A percentile compares a stretch with the other conserved stretches of the same genome.
phyloP scores from a whole-genome alignment of 176 grass and related monocot species.

The Rhipidocladum racemiflorum region DNA sequence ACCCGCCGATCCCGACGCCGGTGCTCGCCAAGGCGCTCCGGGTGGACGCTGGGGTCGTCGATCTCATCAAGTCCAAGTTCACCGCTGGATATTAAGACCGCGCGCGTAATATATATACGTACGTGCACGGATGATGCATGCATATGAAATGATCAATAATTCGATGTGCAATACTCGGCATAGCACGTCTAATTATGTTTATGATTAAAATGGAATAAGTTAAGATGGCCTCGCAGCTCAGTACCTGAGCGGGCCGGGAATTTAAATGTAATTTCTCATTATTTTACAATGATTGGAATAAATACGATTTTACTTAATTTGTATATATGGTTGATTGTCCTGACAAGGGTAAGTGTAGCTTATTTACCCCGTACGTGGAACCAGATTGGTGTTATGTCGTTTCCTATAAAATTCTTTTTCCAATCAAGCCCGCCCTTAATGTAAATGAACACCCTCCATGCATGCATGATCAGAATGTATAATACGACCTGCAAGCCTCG shows the following conservation, averaged over 20 bases:
- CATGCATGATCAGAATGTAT: no score
- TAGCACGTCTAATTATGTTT: neutral
- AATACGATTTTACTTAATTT: neutral
- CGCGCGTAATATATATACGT: no score
- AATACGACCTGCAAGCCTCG: no score
- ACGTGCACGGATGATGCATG: neutral
- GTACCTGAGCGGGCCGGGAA: neutral
- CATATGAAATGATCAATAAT: neutral
- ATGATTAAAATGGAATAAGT: neutral
- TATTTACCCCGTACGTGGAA: no score
- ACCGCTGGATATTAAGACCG: neutral
- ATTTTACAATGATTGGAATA: neutral
- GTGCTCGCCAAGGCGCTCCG: constrained; percentile 55
- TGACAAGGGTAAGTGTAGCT: no score
- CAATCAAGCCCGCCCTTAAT: no score
- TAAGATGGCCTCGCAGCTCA: neutral
- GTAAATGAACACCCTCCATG: no score
- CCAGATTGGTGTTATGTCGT: no score
- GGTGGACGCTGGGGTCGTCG: constrained; percentile 38
- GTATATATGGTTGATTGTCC: no score
- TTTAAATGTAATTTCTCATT: neutral
- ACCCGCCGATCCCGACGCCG: constrained; percentile 42
- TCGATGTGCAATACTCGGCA: neutral
- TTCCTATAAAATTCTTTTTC: no score
- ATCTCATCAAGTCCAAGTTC: constrained; percentile 63